Base-by-base conservation (phyloP, 2,329 filamentous ascomycete genomes). In the Ophiocordyceps unilateralis region DNA sequence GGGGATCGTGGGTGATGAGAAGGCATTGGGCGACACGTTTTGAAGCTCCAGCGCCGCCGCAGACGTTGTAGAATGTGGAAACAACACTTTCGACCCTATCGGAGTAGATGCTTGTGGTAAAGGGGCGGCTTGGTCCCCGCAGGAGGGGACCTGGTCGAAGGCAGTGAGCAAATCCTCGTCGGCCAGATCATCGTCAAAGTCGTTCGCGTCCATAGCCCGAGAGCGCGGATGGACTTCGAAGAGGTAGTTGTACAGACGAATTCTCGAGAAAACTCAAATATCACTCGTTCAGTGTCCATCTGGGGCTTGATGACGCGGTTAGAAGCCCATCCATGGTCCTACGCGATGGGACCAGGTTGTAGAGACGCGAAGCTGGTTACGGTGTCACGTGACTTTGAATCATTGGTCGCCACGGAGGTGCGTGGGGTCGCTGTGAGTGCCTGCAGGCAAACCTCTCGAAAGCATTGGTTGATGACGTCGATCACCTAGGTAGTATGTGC, bases 151-250 rank as follows among this genome's bases (percentile, higher is more conserved):
- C 48, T 78, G 70, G 32, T 72, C 76, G 20, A 77, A 66, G 7
- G 70, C 78, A 30, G 70, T 62, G 39, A 82, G 65, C 45, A 83
- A 62, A 49, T 81, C 78, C 51, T 80, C 78, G 47, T 83, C 79
- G 42, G 73, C 69, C 42, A 81, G 69, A 48, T 72, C 70, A 47
- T 76, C 76, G 45, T 76, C 76, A 53, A 76, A 81, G 39, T 79
- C 75, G 49, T 81, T 74, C 46, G 63, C 68, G 46, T 74, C 68
- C 71, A 74, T 73, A 39, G 39, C 51, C 42, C 36, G 2, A 9
- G 9, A 23, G 7, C 23, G 2, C 24, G 7, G 24, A 26, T n/a
- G n/a, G 32, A 11, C 32, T 36, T 5, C 8, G 2, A 15, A 6
- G 4, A n/a, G 32, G 20, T 12, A 23, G 9, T 22, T 6, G 3